A percentile compares a stretch with the other conserved stretches of the same genome.
Evolutionary conservation across 495 filamentous ascomycete genomes (phyloP).

Genomic region (Daldinia childiae): DNA sequence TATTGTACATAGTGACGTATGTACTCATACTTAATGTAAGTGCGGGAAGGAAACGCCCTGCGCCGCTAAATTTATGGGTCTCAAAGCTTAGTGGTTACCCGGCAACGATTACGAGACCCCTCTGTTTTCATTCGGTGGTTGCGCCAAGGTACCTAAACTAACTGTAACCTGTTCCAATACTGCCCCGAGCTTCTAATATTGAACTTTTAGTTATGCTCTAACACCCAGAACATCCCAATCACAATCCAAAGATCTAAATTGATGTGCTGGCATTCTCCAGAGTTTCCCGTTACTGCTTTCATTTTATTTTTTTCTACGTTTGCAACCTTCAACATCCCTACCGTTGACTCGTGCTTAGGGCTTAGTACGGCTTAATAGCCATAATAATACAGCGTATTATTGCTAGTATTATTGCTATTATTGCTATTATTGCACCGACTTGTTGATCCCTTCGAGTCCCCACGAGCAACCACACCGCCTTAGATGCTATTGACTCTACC

Average conservation of each 20-base stretch:
- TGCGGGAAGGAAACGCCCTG: slow-evolving; percentile 18
- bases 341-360: slow-evolving; percentile 10
- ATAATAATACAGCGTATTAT: slow-evolving; percentile 41
- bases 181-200: slow-evolving; percentile 35
- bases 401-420: slow-evolving; percentile 4
- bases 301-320: slow-evolving; percentile 8
- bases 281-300: slow-evolving; percentile 14
- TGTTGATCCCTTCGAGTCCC: slow-evolving; percentile 39
- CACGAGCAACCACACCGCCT: slow-evolving; percentile 40
- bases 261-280: slow-evolving; percentile 41
- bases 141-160: slow-evolving; percentile 26
- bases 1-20: slow-evolving; percentile 3
- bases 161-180: slow-evolving; percentile 30
- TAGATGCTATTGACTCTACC: slow-evolving; percentile 22
- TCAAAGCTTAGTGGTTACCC: slow-evolving; percentile 25
- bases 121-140: slow-evolving; percentile 42
- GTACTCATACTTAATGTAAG: slow-evolving; percentile 3
- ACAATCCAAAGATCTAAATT: slow-evolving; percentile 35
- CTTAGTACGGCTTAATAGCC: slow-evolving; percentile 32
- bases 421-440: slow-evolving; percentile 24
- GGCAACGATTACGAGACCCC: slow-evolving; percentile 40
- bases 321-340: slow-evolving; percentile 16
- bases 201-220: slow-evolving; percentile 16
- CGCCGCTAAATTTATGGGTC: slow-evolving; percentile 22
- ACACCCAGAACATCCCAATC: slow-evolving; percentile 33